Base-by-base conservation (phyloP, 1,284 basidiomycete species). In the Ganoderma leucocontextum region DNA sequence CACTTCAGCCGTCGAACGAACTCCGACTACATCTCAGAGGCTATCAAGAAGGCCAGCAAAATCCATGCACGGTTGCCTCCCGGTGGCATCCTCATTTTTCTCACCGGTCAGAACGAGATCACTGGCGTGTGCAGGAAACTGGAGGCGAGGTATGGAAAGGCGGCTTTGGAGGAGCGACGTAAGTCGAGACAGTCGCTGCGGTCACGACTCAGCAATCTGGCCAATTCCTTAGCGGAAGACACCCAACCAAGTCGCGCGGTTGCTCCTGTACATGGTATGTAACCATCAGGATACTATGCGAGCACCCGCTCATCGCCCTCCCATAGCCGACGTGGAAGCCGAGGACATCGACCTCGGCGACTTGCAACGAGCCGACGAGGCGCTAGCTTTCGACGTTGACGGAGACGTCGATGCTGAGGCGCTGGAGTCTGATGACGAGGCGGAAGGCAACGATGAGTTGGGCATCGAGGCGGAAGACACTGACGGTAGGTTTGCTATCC, bases 1-100 rank as follows among this genome's bases (percentile, higher is more conserved):
- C 98, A 99, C 80, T 99, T 99, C 83, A 94, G 90, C 72, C 89
- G 96, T 35, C 87, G 91, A 58, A 99, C 98, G 0, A 81, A 85
- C 1, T 85, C 92, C 13, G 95, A 99, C 80, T 99, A 99, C 77
- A 89, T 99, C 57, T 87, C 86, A 4, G 96, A 98, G 79, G 94
- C 96, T 0, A 90, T 96, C 74, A 95, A 92, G 77, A 99, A 99
- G 81, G 87, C 95, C 1, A 85, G 87, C 73, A 98, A 93, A 78
- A 92, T 94, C 66, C 92, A 94, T 75, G 83, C 90, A 7, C 84
- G 91, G 6, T 80, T 94, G 6, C 92, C 92, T 1, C 84, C 88
- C 0, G 92, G 92, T 2, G 91, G 91, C 0, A 86, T 94, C 19
- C 81, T 94, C 53, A 87, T 94, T 42, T 94, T 94, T 79, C 81